A percentile compares a stretch with the other conserved stretches of the same genome.
Conservation (phyloP, 345 rosid species). For the Theobroma cacao region DNA sequence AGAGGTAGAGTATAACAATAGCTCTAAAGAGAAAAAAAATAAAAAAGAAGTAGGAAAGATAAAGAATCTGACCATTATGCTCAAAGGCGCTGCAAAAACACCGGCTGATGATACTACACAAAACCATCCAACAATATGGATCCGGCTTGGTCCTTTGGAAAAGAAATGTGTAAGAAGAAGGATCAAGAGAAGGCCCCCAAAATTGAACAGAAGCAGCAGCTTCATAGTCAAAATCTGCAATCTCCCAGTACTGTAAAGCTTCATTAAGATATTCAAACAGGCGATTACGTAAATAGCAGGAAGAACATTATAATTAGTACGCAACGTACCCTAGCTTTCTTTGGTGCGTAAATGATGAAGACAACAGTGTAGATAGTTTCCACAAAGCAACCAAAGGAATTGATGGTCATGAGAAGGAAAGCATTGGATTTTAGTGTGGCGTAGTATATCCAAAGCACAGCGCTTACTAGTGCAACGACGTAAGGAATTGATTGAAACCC, state of each 20-base stretch:
- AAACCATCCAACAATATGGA: constrained; percentile 37
- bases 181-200: constrained; percentile 28
- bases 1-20: not conserved
- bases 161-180: constrained; percentile 28
- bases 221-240: constrained; percentile 28
- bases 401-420: constrained; percentile 47
- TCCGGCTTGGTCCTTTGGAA: constrained; percentile 21
- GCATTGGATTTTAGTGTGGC: constrained; percentile 36
- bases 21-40: not conserved
- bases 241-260: too few species aligned
- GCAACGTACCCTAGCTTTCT: constrained; percentile 44
- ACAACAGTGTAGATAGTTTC: constrained; percentile 46
- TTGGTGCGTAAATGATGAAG: constrained; percentile 49
- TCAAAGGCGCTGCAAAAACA: constrained; percentile 45
- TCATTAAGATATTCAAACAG: not conserved
- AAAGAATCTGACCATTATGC: constrained; percentile 32
- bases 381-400: constrained; percentile 40
- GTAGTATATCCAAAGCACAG: constrained; percentile 64
- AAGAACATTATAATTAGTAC: constrained; percentile 20
- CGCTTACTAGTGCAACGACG: constrained; percentile 47
- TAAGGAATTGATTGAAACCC: constrained; percentile 68
- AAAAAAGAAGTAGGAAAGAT: not conserved
- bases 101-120: constrained; percentile 30
- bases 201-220: constrained; percentile 23
- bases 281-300: constrained; percentile 11